Evolutionary conservation across 768 basidiomycete species (phyloP).

Genomic region (Piloderma croceum): DNA sequence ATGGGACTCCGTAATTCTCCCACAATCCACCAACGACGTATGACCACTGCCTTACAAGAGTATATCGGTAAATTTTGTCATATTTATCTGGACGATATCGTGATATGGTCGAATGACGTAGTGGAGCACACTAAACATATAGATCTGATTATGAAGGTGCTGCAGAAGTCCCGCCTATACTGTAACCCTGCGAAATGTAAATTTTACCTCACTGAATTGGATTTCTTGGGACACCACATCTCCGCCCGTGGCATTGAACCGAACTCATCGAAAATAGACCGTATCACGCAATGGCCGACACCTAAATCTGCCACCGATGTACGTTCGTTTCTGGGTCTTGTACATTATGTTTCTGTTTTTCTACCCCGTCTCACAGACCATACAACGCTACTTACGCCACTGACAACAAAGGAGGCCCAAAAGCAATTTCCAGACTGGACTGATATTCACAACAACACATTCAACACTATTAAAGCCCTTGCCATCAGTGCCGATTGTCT

Average conservation of each 20-base stretch:
- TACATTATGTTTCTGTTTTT: slow-evolving; percentile 24
- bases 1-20: slow-evolving; percentile 33
- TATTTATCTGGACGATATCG: slow-evolving; percentile 41
- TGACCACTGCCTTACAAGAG: slow-evolving; percentile 26
- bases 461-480: slow-evolving; percentile 29
- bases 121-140: slow-evolving; percentile 32
- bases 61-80: slow-evolving; percentile 38
- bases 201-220: slow-evolving; percentile 15
- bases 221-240: slow-evolving; percentile 26
- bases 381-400: slow-evolving; percentile 20
- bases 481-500: slow-evolving; percentile 23
- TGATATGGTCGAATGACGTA: slow-evolving; percentile 36
- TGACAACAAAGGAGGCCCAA: slow-evolving; percentile 19
- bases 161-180: slow-evolving; percentile 25
- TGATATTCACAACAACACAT: slow-evolving; percentile 25
- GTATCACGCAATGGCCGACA: slow-evolving; percentile 25
- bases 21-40: slow-evolving; percentile 27
- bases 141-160: slow-evolving; percentile 20
- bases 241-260: slow-evolving; percentile 21
- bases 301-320: slow-evolving; percentile 18
- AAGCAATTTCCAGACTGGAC: slow-evolving; percentile 21
- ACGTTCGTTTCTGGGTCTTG: slow-evolving; percentile 21
- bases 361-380: slow-evolving; percentile 24
- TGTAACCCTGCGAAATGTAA: slow-evolving; percentile 24
- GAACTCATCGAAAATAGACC: slow-evolving; percentile 19